Percentiles rank a stretch among this genome's conserved stretches.
phyloP scores from a whole-genome alignment of 176 grass and related monocot species.

The Saccharum spontaneum region DNA sequence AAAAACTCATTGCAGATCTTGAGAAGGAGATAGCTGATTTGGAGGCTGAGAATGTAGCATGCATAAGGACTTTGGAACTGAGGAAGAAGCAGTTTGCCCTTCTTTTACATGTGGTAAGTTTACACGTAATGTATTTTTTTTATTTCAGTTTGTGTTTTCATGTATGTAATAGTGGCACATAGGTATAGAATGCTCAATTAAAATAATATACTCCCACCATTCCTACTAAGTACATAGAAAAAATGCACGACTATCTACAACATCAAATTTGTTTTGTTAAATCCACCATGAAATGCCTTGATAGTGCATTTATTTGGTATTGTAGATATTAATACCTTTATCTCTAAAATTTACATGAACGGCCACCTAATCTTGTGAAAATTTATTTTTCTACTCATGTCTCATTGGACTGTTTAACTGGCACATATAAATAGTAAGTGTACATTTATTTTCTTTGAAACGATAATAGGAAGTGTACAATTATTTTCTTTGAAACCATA shows the following conservation, averaged over 20 bases:
- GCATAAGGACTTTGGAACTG: slow-evolving; percentile 74
- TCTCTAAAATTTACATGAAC: slow-evolving; percentile 1
- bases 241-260: background rate
- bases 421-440: background rate
- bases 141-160: background rate
- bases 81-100: slow-evolving; percentile 87
- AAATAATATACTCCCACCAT: background rate
- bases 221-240: background rate
- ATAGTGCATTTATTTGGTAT: background rate
- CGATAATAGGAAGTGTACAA: background rate
- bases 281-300: background rate
- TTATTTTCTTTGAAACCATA: background rate
- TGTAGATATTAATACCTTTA: background rate
- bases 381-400: background rate
- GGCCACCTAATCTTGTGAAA: background rate
- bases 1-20: slow-evolving; percentile 71
- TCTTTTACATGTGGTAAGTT: slow-evolving; percentile 91
- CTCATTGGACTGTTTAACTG: background rate
- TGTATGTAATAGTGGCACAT: background rate
- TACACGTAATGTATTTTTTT: background rate
- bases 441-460: background rate
- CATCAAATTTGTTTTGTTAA: background rate
- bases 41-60: slow-evolving; percentile 68
- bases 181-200: background rate
- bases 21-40: slow-evolving; percentile 85